A percentile compares a stretch with the other conserved stretches of the same genome.
Conservation (phyloP, 257 asterid species). For the Parsonsia alboflavescens region DNA sequence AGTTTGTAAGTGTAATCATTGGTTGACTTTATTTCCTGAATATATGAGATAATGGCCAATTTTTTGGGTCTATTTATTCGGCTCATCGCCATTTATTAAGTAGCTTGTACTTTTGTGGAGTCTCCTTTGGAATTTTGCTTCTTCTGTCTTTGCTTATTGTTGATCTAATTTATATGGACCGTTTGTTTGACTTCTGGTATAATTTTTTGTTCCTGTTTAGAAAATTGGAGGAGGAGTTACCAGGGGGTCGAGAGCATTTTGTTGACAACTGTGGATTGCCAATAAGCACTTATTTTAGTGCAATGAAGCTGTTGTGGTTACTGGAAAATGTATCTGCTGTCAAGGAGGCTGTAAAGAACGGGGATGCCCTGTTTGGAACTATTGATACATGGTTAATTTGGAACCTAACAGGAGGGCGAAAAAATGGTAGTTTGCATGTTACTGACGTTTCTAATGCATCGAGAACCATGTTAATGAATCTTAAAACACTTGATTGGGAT, state of each 20-base stretch:
- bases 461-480: conserved; percentile 92
- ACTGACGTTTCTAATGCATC: conserved; percentile 93
- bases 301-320: conserved; percentile 76
- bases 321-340: conserved; percentile 67
- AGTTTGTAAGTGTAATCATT: not conserved
- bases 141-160: not conserved
- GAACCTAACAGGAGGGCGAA: conserved; percentile 83
- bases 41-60: not conserved
- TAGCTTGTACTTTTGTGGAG: not conserved
- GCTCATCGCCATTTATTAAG: too few species aligned
- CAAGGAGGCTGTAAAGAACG: conserved; percentile 53
- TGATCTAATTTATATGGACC: not conserved
- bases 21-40: not conserved
- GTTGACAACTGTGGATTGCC: conserved; percentile 69
- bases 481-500: conserved; percentile 81
- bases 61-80: not conserved
- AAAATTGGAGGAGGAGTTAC: conserved; percentile 69
- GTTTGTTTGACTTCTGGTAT: conserved; percentile 8
- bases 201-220: conserved; percentile 30
- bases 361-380: conserved; percentile 89
- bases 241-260: conserved; percentile 88
- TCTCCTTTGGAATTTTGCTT: not conserved
- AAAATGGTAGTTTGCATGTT: conserved; percentile 59
- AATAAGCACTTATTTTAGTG: conserved; percentile 92
- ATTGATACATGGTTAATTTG: conserved; percentile 92